phyloP scores from a whole-genome alignment of 495 filamentous ascomycete species.

The Xylaria castorea region DNA sequence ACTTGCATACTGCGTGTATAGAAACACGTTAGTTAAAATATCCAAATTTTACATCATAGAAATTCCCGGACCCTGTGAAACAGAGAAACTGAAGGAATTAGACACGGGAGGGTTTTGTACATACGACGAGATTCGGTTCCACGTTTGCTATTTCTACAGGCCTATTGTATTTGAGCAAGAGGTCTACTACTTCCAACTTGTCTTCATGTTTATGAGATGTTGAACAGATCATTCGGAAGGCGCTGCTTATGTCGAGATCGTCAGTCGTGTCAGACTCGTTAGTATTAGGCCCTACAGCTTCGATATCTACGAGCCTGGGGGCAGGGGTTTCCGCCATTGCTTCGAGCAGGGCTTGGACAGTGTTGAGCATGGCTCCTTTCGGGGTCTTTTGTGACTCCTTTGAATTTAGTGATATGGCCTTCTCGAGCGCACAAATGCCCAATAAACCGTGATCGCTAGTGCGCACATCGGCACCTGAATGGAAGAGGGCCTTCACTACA shows the following conservation, averaged over 20 bases:
- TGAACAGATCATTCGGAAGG: slow-evolving; percentile 22
- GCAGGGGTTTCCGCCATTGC: slow-evolving; percentile 18
- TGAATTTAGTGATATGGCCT: neutral
- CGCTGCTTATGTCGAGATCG: neutral
- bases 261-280: neutral
- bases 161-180: slow-evolving; percentile 34
- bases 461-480: slow-evolving; percentile 34
- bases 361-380: slow-evolving; percentile 26
- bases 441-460: slow-evolving; percentile 29
- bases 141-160: slow-evolving; percentile 27
- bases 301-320: slow-evolving; percentile 27
- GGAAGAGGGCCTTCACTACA: slow-evolving; percentile 41
- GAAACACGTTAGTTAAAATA: too few species aligned
- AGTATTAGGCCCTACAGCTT: too few species aligned
- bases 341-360: slow-evolving; percentile 26
- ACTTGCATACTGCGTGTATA: slow-evolving; percentile 7
- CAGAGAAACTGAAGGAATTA: too few species aligned
- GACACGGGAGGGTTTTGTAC: too few species aligned
- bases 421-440: neutral
- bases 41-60: too few species aligned
- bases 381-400: slow-evolving; percentile 26
- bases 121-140: slow-evolving; percentile 22
- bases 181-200: slow-evolving; percentile 34
- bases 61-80: too few species aligned
- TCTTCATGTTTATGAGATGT: slow-evolving; percentile 20